These are phyloP conservation scores for Alternaria atra DNA, from an alignment of 2,329 filamentous ascomycete species.

Conservation along the genomic window DNA sequence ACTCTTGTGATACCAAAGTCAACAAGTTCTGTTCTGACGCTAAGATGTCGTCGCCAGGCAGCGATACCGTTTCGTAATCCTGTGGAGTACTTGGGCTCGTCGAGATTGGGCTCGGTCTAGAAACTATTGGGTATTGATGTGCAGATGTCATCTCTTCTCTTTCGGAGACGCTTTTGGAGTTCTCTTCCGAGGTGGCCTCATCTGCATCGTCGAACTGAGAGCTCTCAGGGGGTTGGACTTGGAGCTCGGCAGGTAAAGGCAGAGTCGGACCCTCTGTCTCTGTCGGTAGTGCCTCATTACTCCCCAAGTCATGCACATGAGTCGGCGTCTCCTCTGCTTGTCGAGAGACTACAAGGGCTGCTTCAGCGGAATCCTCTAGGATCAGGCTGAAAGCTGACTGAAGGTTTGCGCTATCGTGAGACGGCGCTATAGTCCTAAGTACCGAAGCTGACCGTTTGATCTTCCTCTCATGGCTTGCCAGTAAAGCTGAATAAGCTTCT, in stretches of 20 bases:
- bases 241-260: background rate
- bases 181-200: background rate
- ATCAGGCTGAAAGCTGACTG: background rate
- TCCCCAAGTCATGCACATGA: background rate
- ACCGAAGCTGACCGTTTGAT: background rate
- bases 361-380: background rate
- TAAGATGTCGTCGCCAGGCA: background rate
- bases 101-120: background rate
- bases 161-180: background rate
- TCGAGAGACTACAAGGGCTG: background rate
- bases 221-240: background rate
- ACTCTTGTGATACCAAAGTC: background rate
- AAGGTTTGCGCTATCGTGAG: background rate
- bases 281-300: background rate
- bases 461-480: constrained; percentile 14
- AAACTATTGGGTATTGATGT: background rate
- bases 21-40: background rate
- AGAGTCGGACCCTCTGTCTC: background rate
- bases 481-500: constrained; percentile 30
- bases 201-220: background rate
- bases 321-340: background rate
- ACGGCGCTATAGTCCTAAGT: background rate
- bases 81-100: background rate
- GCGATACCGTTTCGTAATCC: background rate
- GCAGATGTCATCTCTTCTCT: background rate